These are phyloP conservation scores for Akanthomyces muscarius DNA, from an alignment of 2,329 filamentous ascomycete genomes.

Conservation along the genomic window DNA sequence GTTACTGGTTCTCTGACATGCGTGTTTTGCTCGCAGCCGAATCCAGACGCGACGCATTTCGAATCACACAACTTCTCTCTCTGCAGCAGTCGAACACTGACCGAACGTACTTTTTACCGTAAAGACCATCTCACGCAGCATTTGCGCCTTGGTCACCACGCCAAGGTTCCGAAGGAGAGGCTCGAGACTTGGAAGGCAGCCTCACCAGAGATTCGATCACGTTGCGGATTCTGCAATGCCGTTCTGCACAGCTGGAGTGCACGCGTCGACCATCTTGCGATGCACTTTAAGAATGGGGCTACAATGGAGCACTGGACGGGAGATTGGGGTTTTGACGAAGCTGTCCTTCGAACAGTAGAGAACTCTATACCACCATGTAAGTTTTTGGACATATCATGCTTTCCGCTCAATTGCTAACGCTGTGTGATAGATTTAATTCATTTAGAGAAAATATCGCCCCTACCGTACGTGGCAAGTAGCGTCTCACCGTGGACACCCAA, in stretches of 20 bases:
- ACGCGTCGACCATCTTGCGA: conserved; percentile 59
- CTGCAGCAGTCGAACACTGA: conserved; percentile 61
- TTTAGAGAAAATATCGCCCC: conserved; percentile 54
- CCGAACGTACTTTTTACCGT: conserved; percentile 62
- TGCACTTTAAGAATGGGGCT: conserved; percentile 62
- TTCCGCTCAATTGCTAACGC: conserved; percentile 37
- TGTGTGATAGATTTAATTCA: conserved; percentile 56
- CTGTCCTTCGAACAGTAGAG: conserved; percentile 59
- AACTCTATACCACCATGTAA: conserved; percentile 63
- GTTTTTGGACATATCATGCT: conserved; percentile 36
- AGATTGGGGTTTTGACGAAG: conserved; percentile 63
- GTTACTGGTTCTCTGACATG: conserved; percentile 54
- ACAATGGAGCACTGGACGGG: conserved; percentile 67
- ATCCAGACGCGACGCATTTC: conserved; percentile 52
- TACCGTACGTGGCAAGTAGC: conserved; percentile 49
- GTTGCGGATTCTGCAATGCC: conserved; percentile 62
- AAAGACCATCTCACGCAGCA: conserved; percentile 65
- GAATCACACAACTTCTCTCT: conserved; percentile 57
- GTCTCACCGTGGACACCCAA: conserved; percentile 43
- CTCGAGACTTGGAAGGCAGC: conserved; percentile 61
- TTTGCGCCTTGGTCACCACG: conserved; percentile 57
- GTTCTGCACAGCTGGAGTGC: conserved; percentile 58
- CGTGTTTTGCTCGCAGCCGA: conserved; percentile 53
- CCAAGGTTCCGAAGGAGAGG: conserved; percentile 59
- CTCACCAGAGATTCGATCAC: conserved; percentile 57